A percentile compares a stretch with the other conserved stretches of the same genome.
Evolutionary conservation across 2,329 filamentous ascomycete species (phyloP).

Genomic region (Ophiostoma ulmi): DNA sequence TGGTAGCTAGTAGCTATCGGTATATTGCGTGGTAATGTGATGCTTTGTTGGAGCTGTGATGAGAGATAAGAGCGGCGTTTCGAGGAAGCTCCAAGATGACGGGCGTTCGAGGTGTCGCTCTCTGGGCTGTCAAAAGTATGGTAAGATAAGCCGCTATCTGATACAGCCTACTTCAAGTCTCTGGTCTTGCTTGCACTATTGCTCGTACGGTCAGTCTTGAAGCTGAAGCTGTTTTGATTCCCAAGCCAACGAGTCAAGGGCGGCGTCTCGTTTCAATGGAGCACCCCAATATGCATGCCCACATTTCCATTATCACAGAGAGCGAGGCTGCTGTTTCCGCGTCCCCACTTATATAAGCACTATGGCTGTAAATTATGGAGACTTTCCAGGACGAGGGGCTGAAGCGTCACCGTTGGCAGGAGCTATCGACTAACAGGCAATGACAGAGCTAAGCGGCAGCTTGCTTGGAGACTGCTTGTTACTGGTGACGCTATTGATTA

Average conservation of each 20-base stretch:
- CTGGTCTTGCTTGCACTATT: background rate
- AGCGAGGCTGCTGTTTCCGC: background rate
- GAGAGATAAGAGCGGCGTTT: background rate
- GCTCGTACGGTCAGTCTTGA: background rate
- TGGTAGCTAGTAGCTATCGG: background rate
- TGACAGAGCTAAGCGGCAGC: background rate
- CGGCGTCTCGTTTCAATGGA: conserved; percentile 11
- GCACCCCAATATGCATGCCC: background rate
- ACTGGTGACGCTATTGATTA: too few species aligned
- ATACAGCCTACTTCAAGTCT: background rate
- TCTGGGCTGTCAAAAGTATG: background rate
- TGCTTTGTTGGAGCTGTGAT: background rate
- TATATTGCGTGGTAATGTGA: background rate
- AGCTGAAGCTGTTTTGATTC: background rate
- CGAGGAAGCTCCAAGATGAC: background rate
- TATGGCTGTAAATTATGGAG: background rate
- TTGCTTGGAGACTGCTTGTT: background rate
- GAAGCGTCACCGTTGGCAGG: conserved; percentile 1
- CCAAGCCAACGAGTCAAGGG: conserved; percentile 1
- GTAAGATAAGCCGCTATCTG: background rate
- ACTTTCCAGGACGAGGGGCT: background rate
- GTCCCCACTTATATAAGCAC: background rate
- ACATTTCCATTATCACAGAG: conserved; percentile 6
- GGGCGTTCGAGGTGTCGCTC: background rate
- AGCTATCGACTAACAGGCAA: conserved; percentile 9